Conservation (phyloP, 768 basidiomycete species). For the Naganishia onofrii region DNA sequence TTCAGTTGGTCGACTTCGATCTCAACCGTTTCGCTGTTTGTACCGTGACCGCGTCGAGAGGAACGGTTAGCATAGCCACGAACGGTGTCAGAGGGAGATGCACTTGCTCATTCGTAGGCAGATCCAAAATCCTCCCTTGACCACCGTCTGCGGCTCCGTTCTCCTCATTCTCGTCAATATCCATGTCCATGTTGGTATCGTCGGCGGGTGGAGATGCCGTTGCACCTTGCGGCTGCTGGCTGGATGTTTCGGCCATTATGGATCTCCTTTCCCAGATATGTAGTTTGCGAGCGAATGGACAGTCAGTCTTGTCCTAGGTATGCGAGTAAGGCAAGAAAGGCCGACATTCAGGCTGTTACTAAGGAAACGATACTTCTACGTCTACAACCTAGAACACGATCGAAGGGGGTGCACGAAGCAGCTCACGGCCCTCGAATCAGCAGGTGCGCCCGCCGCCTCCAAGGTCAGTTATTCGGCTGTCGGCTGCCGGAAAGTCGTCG, state of each 20-base stretch:
- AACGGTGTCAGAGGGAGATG: background rate
- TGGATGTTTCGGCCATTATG: slow-evolving; percentile 15
- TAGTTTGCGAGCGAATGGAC: background rate
- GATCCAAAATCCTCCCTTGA: slow-evolving; percentile 28
- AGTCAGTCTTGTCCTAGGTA: background rate
- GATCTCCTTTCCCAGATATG: background rate
- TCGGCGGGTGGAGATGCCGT: slow-evolving; percentile 1
- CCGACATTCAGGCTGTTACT: too few relatives aligned
- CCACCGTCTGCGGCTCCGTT: slow-evolving; percentile 9
- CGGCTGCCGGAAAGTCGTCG: too few relatives aligned
- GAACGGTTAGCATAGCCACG: background rate
- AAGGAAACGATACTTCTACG: too few relatives aligned
- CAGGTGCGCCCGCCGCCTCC: slow-evolving; percentile 13
- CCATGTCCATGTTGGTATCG: slow-evolving; percentile 23
- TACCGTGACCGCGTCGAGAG: background rate
- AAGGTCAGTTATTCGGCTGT: background rate
- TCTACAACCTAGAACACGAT: background rate
- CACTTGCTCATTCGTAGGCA: slow-evolving; percentile 18
- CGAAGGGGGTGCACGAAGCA: background rate
- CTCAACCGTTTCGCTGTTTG: slow-evolving; percentile 66
- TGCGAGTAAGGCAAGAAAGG: background rate
- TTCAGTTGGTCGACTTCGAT: slow-evolving; percentile 83
- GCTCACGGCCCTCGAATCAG: background rate
- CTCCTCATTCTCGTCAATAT: slow-evolving; percentile 15
- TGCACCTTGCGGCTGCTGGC: slow-evolving; percentile 9